Evolutionary conservation across 2,329 filamentous ascomycete species (phyloP).

Genomic region (Lachnellula willkommii): DNA sequence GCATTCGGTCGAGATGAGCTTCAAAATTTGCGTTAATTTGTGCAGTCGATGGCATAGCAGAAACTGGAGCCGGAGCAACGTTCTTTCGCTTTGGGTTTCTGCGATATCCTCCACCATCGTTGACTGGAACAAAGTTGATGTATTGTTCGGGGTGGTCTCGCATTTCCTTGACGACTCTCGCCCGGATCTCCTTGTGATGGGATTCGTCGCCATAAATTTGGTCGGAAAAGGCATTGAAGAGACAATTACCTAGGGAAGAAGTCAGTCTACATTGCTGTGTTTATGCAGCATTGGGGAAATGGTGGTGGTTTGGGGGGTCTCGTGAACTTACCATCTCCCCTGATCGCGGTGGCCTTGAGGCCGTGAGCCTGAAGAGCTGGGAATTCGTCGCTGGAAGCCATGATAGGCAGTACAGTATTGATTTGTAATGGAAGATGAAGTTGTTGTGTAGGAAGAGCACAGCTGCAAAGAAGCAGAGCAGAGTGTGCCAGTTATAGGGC

Average conservation of each 20-base stretch:
- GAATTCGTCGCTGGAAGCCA: constrained; percentile 39
- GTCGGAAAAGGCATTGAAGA: constrained; percentile 63
- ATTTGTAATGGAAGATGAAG: not conserved
- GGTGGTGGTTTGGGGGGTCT: constrained; percentile 18
- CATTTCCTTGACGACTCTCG: constrained; percentile 57
- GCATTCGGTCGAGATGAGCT: constrained; percentile 54
- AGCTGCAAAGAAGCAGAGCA: not conserved
- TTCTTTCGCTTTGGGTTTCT: constrained; percentile 42
- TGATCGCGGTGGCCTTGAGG: constrained; percentile 54
- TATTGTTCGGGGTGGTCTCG: constrained; percentile 55
- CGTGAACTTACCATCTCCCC: constrained; percentile 54
- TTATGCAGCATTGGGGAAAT: not conserved
- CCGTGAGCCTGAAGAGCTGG: constrained; percentile 50
- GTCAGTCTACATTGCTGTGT: constrained; percentile 10
- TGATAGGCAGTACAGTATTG: constrained; percentile 2
- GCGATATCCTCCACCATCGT: constrained; percentile 48
- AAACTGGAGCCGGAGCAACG: constrained; percentile 41
- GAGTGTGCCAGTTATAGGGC: not conserved
- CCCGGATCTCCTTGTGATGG: constrained; percentile 53
- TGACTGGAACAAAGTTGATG: constrained; percentile 56
- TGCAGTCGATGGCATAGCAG: constrained; percentile 44
- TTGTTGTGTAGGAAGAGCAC: not conserved
- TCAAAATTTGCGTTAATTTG: constrained; percentile 49
- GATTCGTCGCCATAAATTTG: constrained; percentile 59
- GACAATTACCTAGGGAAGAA: constrained; percentile 54